phyloP scores from a whole-genome alignment of 371 early-diverging fungal species.

The Coemansia sp. region DNA sequence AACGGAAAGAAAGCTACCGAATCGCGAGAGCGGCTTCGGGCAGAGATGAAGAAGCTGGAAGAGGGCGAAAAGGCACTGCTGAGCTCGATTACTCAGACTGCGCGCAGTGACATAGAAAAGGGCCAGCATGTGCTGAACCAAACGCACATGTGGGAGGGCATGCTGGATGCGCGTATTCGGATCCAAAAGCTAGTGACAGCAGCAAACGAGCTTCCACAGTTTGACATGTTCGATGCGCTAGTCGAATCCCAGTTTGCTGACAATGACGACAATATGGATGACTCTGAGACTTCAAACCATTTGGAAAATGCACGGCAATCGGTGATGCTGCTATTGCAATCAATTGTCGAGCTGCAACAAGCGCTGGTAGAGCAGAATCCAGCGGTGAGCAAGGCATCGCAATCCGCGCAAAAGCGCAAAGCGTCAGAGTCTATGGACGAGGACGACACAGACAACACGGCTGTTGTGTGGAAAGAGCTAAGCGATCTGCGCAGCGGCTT shows the following conservation, averaged over 20 bases:
- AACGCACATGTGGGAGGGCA: constrained; percentile 80
- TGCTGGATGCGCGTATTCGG: constrained; percentile 86
- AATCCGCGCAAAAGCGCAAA: constrained; percentile 22
- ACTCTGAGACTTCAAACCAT: not conserved
- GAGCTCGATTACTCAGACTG: constrained; percentile 65
- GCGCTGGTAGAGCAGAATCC: constrained; percentile 32
- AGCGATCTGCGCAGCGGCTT: constrained; percentile 62
- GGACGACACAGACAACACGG: constrained; percentile 59
- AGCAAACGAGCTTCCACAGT: constrained; percentile 81
- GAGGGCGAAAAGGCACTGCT: constrained; percentile 78
- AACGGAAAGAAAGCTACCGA: constrained; percentile 23
- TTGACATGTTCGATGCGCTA: constrained; percentile 21
- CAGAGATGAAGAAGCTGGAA: constrained; percentile 72
- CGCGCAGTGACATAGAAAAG: constrained; percentile 80
- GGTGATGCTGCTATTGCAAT: constrained; percentile 23
- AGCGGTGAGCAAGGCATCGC: constrained; percentile 11
- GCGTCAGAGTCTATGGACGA: constrained; percentile 19
- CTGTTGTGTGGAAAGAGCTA: constrained; percentile 63
- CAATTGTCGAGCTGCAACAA: constrained; percentile 33
- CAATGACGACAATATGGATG: not conserved
- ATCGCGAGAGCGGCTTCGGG: constrained; percentile 54
- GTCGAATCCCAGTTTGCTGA: constrained; percentile 2
- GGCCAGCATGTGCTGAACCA: constrained; percentile 79
- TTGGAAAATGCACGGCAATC: constrained; percentile 24
- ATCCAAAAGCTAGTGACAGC: constrained; percentile 74